Evolutionary conservation across 495 filamentous ascomycete species (phyloP).

Genomic region (Daldinia loculata): DNA sequence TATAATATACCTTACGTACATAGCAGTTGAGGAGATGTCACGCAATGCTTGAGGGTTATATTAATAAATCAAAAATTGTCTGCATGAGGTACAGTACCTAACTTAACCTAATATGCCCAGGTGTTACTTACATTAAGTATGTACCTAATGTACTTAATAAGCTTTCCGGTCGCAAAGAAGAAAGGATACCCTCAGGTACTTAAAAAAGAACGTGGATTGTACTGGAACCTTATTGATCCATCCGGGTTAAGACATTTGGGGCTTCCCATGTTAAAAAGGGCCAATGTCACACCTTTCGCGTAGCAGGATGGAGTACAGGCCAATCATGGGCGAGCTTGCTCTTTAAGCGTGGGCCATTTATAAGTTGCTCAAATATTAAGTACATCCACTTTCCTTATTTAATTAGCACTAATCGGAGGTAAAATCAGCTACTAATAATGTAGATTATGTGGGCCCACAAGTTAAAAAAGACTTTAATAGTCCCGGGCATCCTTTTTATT

Average conservation of each 20-base stretch:
- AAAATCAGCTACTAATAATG: constrained; percentile 40
- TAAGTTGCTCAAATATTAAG: constrained; percentile 38
- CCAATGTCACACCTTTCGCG: constrained; percentile 34
- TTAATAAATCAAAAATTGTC: background rate
- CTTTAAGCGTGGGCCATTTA: constrained; percentile 37
- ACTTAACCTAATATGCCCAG: background rate
- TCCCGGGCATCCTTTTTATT: constrained; percentile 18
- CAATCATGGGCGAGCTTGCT: constrained; percentile 23
- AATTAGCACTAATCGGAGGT: constrained; percentile 40
- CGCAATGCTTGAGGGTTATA: background rate
- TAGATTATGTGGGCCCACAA: constrained; percentile 22
- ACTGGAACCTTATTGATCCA: constrained; percentile 29
- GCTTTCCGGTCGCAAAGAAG: background rate
- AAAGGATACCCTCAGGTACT: constrained; percentile 1
- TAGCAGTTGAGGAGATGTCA: background rate
- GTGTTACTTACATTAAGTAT: background rate
- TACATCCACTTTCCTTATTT: constrained; percentile 34
- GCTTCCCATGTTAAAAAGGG: constrained; percentile 27
- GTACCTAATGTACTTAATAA: background rate
- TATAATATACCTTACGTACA: background rate
- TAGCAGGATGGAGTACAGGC: constrained; percentile 18
- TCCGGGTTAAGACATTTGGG: constrained; percentile 33
- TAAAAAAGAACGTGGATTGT: constrained; percentile 4
- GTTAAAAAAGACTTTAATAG: constrained; percentile 32
- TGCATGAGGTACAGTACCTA: background rate